Evolutionary conservation across 2,329 filamentous ascomycete genomes (phyloP), one percentile per base, ranked within the genome.

Genomic region (Colletotrichum agaves): DNA sequence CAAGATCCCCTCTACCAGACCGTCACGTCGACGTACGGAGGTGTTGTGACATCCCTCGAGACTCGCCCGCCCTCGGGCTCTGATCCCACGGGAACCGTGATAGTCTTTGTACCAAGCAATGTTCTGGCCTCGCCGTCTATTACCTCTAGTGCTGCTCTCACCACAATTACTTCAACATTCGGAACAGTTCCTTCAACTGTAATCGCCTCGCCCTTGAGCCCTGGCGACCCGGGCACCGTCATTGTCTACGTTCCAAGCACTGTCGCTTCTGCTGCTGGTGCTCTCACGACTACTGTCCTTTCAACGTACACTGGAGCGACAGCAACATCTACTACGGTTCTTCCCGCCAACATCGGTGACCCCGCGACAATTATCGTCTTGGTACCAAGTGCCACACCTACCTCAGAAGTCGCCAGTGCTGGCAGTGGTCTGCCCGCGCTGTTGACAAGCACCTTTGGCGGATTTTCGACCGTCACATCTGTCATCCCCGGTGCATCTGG

Each of bases 191-290:
- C 33, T 2, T 67, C 64, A 11, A 67, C 64, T 13, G 60, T 27
- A 15, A 47, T 67, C 19, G 46, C 52, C n/a, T 67, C 64, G 2
- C 64, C 64, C 6, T 52, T n/a, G 4, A 64, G 58, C 39, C 64
- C 64, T 5, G 64, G 64, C 23, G 64, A 67, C 37, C 64, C 64
- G 3, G 64, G 52, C 13, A 67, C 64, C 11, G 37, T 59, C 17
- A 52, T 67, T n/a, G 31, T 64, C 13, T 41, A 52, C 27, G 61
- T 67, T 6, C 64, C 64, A 7, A 47, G 52, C 37, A 63, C 27
- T 17, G 10, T 12, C 13, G 23, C 47, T 41, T 17, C 46, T 12
- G 35, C 35, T 12, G 23, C 60, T 2, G 61, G 31, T 10, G 35
- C 23, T 8, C 44, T 63, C 17, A 67, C 23, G 23, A 27, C 64